Evolutionary conservation across 768 basidiomycete species (phyloP).

Genomic region (Mycena rosella): DNA sequence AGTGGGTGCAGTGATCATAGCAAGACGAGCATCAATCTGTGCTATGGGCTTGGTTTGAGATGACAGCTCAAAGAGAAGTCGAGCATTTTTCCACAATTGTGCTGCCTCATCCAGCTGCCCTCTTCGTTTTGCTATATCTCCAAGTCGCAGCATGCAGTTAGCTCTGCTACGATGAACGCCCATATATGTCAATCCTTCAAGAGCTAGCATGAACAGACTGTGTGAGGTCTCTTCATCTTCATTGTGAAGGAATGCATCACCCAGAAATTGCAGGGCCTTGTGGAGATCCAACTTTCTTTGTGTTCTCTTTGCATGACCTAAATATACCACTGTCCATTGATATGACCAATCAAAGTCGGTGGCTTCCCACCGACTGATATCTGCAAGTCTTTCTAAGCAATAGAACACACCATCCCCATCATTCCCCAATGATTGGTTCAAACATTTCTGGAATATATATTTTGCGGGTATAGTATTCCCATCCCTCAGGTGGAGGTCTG

Average conservation of each 20-base stretch:
- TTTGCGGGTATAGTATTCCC: background rate
- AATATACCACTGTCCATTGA: background rate
- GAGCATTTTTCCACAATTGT: background rate
- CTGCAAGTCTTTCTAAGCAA: background rate
- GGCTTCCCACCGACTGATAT: background rate
- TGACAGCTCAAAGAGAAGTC: background rate
- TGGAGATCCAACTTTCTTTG: background rate
- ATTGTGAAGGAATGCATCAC: background rate
- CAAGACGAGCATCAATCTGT: no score
- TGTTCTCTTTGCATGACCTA: background rate
- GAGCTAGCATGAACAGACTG: background rate
- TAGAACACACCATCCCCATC: background rate
- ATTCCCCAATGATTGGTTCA: background rate
- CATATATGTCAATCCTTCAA: background rate
- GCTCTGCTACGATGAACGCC: constrained; percentile 5
- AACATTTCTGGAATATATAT: background rate
- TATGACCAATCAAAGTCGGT: background rate
- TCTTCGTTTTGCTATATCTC: background rate
- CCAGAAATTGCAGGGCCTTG: background rate
- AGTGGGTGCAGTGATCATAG: no score
- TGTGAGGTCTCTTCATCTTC: background rate
- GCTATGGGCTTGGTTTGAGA: no score
- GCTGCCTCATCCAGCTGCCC: background rate
- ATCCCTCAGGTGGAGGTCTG: background rate
- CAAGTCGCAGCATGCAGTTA: constrained; percentile 3